Conservation (phyloP, 2,329 filamentous ascomycete genomes). For the Lachnum nothofagi region DNA sequence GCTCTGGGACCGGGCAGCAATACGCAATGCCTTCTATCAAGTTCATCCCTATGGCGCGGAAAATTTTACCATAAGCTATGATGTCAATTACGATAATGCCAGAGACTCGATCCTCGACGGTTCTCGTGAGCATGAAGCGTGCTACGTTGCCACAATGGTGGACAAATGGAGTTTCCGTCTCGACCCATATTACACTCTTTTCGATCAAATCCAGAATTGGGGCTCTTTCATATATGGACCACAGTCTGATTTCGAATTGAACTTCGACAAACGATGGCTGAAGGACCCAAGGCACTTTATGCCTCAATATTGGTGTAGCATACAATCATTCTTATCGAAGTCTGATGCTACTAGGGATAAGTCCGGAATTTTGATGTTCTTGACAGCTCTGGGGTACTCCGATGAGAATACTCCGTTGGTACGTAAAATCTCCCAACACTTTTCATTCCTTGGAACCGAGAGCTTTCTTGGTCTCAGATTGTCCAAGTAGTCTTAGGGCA, state of each 20-base stretch:
- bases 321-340: slow-evolving; percentile 21
- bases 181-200: slow-evolving; percentile 10
- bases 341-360: slow-evolving; percentile 14
- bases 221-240: slow-evolving; percentile 5
- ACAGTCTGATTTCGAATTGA: not conserved
- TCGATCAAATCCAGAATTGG: slow-evolving; percentile 22
- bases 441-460: too few relatives aligned
- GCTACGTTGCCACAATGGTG: slow-evolving; percentile 17
- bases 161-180: slow-evolving; percentile 19
- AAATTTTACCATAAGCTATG: slow-evolving; percentile 29
- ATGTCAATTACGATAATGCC: slow-evolving; percentile 31
- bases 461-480: too few relatives aligned
- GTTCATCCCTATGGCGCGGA: slow-evolving; percentile 37
- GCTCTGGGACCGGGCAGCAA: slow-evolving; percentile 27
- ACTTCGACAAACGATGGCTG: slow-evolving; percentile 21
- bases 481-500: too few relatives aligned
- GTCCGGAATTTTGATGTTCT: slow-evolving; percentile 29
- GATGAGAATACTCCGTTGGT: slow-evolving; percentile 19
- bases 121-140: slow-evolving; percentile 11
- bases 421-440: too few relatives aligned
- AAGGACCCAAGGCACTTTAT: slow-evolving; percentile 14
- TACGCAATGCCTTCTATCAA: slow-evolving; percentile 33
- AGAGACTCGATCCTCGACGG: slow-evolving; percentile 27
- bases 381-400: slow-evolving; percentile 27
- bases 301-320: slow-evolving; percentile 20